Percentiles rank a stretch among this genome's conserved stretches.
phyloP scores from a whole-genome alignment of 2,329 filamentous ascomycete genomes.

The Colletotrichum sp. region DNA sequence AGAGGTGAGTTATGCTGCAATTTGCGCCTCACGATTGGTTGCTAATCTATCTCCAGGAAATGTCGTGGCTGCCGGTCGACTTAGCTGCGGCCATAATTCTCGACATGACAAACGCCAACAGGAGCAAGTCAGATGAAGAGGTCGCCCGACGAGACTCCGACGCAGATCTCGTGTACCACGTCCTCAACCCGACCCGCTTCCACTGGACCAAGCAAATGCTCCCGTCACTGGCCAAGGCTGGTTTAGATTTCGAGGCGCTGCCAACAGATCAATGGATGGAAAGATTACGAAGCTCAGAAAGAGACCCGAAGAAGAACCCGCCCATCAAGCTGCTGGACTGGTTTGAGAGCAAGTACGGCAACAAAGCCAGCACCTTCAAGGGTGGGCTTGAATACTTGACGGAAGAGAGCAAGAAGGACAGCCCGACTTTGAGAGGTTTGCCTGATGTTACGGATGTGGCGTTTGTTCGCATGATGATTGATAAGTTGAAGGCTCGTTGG shows the following conservation, averaged over 20 bases:
- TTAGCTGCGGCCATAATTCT: conserved; percentile 33
- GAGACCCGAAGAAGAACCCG: conserved; percentile 57
- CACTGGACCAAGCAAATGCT: conserved; percentile 58
- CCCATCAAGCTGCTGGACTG: conserved; percentile 58
- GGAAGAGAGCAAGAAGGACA: neutral
- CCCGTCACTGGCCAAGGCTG: conserved; percentile 47
- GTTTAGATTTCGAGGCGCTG: conserved; percentile 48
- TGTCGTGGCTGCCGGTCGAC: conserved; percentile 42
- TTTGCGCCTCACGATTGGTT: neutral
- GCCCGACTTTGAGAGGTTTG: neutral
- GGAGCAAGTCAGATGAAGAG: neutral
- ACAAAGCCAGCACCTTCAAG: neutral
- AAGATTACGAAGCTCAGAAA: conserved; percentile 39
- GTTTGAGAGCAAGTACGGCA: conserved; percentile 35
- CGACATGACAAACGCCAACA: conserved; percentile 27
- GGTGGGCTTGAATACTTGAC: neutral
- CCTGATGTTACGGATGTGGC: neutral
- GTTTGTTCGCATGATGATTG: neutral
- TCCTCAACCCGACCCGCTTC: conserved; percentile 53
- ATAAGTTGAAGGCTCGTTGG: neutral
- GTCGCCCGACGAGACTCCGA: conserved; percentile 22
- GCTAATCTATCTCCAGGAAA: neutral
- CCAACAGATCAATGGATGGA: neutral
- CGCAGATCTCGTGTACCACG: conserved; percentile 47
- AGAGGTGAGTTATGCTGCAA: conserved; percentile 35